These are phyloP conservation scores for Sphagnum magellanicum DNA, from an alignment of 228 moss, liverwort and hornwort genomes.

Conservation along the genomic window DNA sequence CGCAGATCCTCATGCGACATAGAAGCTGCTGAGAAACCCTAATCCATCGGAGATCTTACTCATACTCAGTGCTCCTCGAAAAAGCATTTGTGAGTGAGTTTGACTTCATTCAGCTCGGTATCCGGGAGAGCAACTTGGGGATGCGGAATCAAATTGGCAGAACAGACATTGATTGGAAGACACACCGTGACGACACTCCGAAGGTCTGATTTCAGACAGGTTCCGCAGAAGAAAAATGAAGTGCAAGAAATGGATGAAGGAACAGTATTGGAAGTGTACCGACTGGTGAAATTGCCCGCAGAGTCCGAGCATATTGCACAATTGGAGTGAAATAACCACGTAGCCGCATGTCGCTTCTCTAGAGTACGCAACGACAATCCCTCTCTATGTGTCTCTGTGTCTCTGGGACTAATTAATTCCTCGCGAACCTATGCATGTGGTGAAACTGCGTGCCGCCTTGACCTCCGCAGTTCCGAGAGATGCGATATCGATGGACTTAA, in stretches of 20 bases:
- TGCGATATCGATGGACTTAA: too few relatives aligned
- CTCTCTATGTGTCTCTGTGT: too few relatives aligned
- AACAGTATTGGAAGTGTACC: conserved; percentile 14
- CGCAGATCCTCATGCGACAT: too few relatives aligned
- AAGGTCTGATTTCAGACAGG: background rate
- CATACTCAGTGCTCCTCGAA: too few relatives aligned
- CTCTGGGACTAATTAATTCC: too few relatives aligned
- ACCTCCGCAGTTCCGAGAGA: too few relatives aligned
- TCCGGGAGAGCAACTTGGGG: background rate
- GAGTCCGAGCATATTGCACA: conserved; percentile 25
- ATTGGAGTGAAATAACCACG: conserved; percentile 14
- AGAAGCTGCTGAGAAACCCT: too few relatives aligned
- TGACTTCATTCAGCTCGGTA: background rate
- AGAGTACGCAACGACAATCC: too few relatives aligned
- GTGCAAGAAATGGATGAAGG: background rate
- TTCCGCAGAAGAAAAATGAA: background rate
- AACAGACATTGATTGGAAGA: background rate
- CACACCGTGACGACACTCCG: background rate
- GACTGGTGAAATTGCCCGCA: conserved; percentile 16
- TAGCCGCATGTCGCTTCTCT: background rate
- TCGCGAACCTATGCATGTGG: too few relatives aligned
- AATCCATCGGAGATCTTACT: too few relatives aligned
- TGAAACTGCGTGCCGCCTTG: too few relatives aligned
- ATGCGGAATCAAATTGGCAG: background rate
- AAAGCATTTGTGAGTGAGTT: background rate